phyloP scores from a whole-genome alignment of 441 rosid genomes.

The Cnidoscolus chayamansa region DNA sequence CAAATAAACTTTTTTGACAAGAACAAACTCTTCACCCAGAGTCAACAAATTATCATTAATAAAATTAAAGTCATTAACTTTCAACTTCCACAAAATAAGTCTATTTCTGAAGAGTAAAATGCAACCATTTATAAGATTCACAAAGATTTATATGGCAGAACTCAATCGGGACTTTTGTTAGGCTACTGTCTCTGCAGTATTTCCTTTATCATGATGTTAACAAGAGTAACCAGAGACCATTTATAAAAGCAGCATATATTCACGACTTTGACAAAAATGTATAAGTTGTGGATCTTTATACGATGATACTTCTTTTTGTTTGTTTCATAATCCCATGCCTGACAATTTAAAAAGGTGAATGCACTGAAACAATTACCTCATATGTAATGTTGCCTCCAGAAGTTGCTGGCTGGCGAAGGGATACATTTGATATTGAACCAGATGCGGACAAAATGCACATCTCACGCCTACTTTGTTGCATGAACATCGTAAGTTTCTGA shows the following conservation, averaged over 20 bases:
- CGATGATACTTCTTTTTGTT: not conserved
- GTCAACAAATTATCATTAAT: too few relatives aligned
- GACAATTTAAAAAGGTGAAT: not conserved
- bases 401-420: slow-evolving; percentile 82
- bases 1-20: not conserved
- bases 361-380: slow-evolving; percentile 49
- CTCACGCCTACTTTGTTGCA: slow-evolving; percentile 78
- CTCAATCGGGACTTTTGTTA: too few relatives aligned
- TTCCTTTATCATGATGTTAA: not conserved
- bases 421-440: slow-evolving; percentile 71
- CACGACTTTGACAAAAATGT: not conserved
- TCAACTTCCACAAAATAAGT: slow-evolving; percentile 6
- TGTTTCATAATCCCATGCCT: not conserved
- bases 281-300: not conserved
- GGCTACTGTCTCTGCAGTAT: too few relatives aligned
- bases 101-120: not conserved
- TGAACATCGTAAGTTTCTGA: slow-evolving; percentile 64
- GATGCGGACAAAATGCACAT: slow-evolving; percentile 86
- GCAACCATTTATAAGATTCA: not conserved
- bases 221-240: not conserved
- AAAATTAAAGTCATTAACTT: too few relatives aligned
- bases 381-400: slow-evolving; percentile 73
- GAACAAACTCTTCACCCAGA: not conserved
- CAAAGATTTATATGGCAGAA: not conserved
- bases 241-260: slow-evolving; percentile 1